Percentiles rank a stretch among this genome's conserved stretches.
These are phyloP conservation scores for Leccinum uliginosum DNA, from an alignment of 768 basidiomycete species.

Conservation along the genomic window DNA sequence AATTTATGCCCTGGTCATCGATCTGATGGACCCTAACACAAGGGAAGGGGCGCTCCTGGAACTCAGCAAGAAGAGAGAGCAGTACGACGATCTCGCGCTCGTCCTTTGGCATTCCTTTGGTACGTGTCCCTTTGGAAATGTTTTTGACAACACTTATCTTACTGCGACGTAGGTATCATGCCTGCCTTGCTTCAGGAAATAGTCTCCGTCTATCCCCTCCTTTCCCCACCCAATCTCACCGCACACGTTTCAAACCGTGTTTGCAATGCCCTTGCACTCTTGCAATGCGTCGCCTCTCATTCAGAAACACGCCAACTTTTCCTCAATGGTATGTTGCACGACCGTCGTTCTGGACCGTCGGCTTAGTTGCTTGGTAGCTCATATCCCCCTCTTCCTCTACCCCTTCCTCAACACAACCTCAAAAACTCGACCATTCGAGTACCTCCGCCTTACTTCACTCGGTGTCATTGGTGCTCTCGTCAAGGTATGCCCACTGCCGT, in stretches of 20 bases:
- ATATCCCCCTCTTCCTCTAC: slow-evolving; percentile 93
- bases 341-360: not conserved
- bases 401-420: slow-evolving; percentile 98
- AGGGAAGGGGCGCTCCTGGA: slow-evolving; percentile 90
- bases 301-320: slow-evolving; percentile 94
- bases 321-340: slow-evolving; percentile 64
- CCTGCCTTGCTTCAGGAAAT: slow-evolving; percentile 96
- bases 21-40: slow-evolving; percentile 76
- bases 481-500: slow-evolving; percentile 55
- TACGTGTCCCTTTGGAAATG: slow-evolving; percentile 31
- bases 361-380: slow-evolving; percentile 51
- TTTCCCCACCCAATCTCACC: slow-evolving; percentile 92
- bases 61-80: slow-evolving; percentile 97
- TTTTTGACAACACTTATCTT: not conserved
- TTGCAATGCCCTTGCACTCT: slow-evolving; percentile 94
- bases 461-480: slow-evolving; percentile 99
- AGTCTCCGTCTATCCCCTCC: slow-evolving; percentile 93
- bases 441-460: slow-evolving; percentile 97
- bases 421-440: slow-evolving; percentile 99
- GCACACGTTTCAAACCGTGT: slow-evolving; percentile 98
- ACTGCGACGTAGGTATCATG: slow-evolving; percentile 77
- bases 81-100: slow-evolving; percentile 96
- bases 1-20: slow-evolving; percentile 88
- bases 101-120: slow-evolving; percentile 99
- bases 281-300: slow-evolving; percentile 98